Evolutionary conservation across 2,329 filamentous ascomycete genomes (phyloP).

Genomic region (Diplodia mutila): DNA sequence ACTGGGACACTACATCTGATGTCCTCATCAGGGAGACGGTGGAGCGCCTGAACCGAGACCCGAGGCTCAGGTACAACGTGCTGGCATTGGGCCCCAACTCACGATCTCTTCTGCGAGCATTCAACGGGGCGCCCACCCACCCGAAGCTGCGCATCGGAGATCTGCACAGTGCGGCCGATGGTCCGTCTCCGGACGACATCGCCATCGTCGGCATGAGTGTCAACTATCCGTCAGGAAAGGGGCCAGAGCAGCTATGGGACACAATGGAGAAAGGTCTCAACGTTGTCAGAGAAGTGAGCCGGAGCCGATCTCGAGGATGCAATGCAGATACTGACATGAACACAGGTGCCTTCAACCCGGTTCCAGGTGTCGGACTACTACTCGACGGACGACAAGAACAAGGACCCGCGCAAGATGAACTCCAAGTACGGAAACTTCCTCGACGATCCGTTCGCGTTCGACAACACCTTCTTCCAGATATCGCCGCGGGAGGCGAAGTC

Average conservation of each 20-base stretch:
- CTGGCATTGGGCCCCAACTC: neutral
- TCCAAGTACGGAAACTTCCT: constrained; percentile 16
- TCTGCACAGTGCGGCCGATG: too few species aligned
- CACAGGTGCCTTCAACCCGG: neutral
- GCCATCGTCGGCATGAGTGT: constrained; percentile 13
- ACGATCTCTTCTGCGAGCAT: neutral
- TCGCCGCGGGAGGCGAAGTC: constrained; percentile 19
- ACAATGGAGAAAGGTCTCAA: neutral
- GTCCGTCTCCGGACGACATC: neutral
- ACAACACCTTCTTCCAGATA: constrained; percentile 20
- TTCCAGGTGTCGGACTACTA: constrained; percentile 9
- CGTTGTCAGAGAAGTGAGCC: neutral
- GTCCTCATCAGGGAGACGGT: neutral
- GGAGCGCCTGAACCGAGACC: neutral
- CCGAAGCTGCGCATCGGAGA: neutral
- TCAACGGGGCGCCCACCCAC: neutral
- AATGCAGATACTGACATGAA: neutral
- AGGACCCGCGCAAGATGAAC: neutral
- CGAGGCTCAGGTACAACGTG: neutral
- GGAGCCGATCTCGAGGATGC: too few species aligned
- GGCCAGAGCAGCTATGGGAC: neutral
- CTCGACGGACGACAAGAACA: neutral
- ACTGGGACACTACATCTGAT: neutral
- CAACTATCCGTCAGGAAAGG: neutral
- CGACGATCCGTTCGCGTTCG: constrained; percentile 23